These are phyloP conservation scores for Globisporangium megalacanthum DNA, from an alignment of 352 stramenopile genomes.

Conservation along the genomic window DNA sequence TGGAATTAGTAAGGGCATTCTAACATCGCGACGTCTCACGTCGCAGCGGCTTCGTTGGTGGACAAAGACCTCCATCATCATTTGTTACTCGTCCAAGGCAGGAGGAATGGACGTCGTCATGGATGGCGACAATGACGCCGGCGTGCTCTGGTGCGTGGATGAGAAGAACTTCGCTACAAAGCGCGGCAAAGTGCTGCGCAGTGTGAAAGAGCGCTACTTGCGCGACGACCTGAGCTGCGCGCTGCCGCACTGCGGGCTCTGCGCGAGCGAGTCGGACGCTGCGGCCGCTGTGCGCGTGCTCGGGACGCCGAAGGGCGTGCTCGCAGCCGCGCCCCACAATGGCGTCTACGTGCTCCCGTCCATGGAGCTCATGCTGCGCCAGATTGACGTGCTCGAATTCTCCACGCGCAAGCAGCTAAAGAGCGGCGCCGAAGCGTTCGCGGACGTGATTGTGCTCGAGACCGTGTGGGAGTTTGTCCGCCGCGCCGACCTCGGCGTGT, in stretches of 20 bases:
- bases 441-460: conserved; percentile 87
- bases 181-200: conserved; percentile 70
- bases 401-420: conserved; percentile 50
- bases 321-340: conserved; percentile 44
- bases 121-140: neutral
- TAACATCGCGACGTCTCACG: too few species aligned
- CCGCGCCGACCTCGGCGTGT: conserved; percentile 84
- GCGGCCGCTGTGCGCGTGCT: conserved; percentile 46
- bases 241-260: conserved; percentile 51
- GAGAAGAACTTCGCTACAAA: conserved; percentile 78
- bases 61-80: too few species aligned
- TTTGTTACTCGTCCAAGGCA: too few species aligned
- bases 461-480: conserved; percentile 90
- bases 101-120: neutral
- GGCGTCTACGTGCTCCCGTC: conserved; percentile 79
- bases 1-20: too few species aligned
- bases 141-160: conserved; percentile 66
- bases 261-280: conserved; percentile 50
- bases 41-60: too few species aligned
- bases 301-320: conserved; percentile 49
- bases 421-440: conserved; percentile 40
- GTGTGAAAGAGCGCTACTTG: conserved; percentile 85
- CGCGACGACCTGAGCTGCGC: conserved; percentile 85
- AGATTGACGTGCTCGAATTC: conserved; percentile 90
- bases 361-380: conserved; percentile 85